Evolutionary conservation across 805 yeast genomes (phyloP), one percentile per base, ranked within the genome.

Genomic region (Wickerhamiella lipophila): DNA sequence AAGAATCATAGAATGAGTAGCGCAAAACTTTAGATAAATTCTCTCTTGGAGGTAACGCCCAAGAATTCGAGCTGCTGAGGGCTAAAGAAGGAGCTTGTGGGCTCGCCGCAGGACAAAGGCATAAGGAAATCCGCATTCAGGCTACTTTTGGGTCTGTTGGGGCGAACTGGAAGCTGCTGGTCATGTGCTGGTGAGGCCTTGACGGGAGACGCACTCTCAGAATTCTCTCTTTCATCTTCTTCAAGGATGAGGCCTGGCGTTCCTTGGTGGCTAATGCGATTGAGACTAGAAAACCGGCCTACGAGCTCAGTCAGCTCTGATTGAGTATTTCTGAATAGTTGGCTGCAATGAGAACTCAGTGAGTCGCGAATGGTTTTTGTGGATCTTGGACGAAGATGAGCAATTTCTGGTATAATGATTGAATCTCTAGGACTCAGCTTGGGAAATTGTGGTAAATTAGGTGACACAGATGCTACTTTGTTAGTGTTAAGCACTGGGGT

Each of bases 41-140:
- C 6, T 13, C 32, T 29, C n/a, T 25, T 13, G 32, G 32, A 6
- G 5, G 6, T 13, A 9, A 29, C 18, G 4, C 19, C 19, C 11
- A 32, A 32, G 15, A 9, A 6, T 6, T 4, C 5, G 11, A 40
- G 9, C 19, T 40, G 30, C 30, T 40, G 30, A 7, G 43, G 30
- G 32, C 9, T 40, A 7, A 40, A 15, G n/a, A 40, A 40, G 13
- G 29, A 5, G 25, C 43, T 25, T 5, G 21, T 25, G 9, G 43
- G 43, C 30, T 23, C 43, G 8, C 43, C 43, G n/a, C 30, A 40
- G 7, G 43, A 40, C 7, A 40, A 9, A 3, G 43, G 43, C 19
- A 13, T 23, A 30, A 40, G 43, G 7, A n/a, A 22, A 19, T 40
- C 18, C 30, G 21, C 22, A 19, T 12, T 21, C n/a, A 9, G 7